Evolutionary conservation across 78 protist genomes (phyloP), one percentile per base, ranked within the genome.

Genomic region (Andalucia godoyi): DNA sequence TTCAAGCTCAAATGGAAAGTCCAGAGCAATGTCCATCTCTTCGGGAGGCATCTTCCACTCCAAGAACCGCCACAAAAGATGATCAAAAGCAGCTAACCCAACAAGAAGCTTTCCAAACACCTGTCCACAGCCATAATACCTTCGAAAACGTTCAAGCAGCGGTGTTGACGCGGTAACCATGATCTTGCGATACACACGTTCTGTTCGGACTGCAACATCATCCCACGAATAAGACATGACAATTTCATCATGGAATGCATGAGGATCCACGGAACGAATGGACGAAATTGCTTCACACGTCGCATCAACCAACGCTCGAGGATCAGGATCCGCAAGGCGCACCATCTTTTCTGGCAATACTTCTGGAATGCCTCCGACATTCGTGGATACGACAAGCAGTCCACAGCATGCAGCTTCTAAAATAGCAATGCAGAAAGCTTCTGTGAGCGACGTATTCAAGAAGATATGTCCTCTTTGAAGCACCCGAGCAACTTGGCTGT

Each of bases 351-450:
- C 60, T 21, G 97, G 97, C 27, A 90, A 72, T 6, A 92, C 92
- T 42, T 92, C 97, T 5, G 97, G 97, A 13, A 92, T 83, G 66
- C 97, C 97, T 30, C 97, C 97, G 6, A 92, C 97, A 4, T 55
- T 30, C 12, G 97, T 92, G 23, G 75, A 40, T 4, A 92, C 97
- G 3, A 85, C 88, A 10, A 76, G 53, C 8, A 80, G 74, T 1
- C 92, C 85, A 29, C 96, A 86, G 37, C 66, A 13, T 7, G 92
- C 95, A 4, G 98, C 99, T 52, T 96, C 99, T 6, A 95, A 64
- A 43, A 96, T 91, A 8, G 98, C 97, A 33, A 94, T 95, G 72
- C 99, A 87, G 59, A 96, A 96, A 12, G 99, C 96, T 34, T 96
- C 99, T 1, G 99, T 94, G 32, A 95, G 74, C 23, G 95, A 85